Conservation (phyloP, 345 rosid species). For the Erucastrum elatum region DNA sequence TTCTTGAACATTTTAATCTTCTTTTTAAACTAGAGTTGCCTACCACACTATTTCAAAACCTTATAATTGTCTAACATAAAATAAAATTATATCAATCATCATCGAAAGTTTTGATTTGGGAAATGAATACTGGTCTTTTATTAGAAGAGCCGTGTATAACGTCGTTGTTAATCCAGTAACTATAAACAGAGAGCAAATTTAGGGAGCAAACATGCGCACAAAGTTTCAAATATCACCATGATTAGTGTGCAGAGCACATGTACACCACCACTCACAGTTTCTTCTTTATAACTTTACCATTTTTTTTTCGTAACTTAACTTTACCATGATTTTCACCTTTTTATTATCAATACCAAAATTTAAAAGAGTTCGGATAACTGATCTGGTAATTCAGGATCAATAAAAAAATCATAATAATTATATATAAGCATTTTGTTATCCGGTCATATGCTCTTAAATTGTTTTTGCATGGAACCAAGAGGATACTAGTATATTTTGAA, state of each 20-base stretch:
- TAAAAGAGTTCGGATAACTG: neutral
- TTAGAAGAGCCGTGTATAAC: neutral
- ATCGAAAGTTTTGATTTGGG: neutral
- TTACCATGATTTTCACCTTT: no score
- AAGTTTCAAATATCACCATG: constrained; percentile 28
- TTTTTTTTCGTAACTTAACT: no score
- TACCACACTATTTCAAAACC: neutral
- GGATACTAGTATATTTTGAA: neutral
- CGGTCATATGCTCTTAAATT: no score
- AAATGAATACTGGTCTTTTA: neutral
- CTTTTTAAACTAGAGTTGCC: neutral
- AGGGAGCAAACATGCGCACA: constrained; percentile 39
- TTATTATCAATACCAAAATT: no score
- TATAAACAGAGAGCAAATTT: constrained; percentile 19
- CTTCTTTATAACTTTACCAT: neutral
- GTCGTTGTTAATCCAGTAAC: neutral
- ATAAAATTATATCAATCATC: neutral
- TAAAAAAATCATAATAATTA: neutral
- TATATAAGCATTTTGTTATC: no score
- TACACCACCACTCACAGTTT: constrained; percentile 5
- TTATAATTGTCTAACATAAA: neutral
- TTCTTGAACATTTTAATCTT: no score
- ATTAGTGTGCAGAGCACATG: constrained; percentile 36
- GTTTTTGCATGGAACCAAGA: no score
- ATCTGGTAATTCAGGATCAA: neutral